Conservation (phyloP, 352 stramenopile genomes). For the Paralagenidium karlingii region DNA sequence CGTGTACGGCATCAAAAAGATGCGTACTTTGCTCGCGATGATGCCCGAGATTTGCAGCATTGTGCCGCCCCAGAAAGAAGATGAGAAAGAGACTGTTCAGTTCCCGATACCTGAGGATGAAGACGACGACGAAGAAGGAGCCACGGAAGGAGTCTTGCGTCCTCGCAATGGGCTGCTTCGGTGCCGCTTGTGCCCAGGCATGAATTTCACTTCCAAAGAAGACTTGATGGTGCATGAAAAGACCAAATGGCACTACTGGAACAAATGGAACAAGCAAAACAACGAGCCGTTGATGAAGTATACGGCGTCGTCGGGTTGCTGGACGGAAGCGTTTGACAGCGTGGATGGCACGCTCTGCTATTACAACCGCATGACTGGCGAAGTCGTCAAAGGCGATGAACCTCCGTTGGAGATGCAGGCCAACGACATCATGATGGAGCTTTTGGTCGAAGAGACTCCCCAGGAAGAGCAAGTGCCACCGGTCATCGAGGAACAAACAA, state of each 20-base stretch:
- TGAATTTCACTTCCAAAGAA: constrained; percentile 42
- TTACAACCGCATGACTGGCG: constrained; percentile 56
- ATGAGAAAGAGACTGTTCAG: constrained; percentile 49
- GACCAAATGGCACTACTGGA: constrained; percentile 78
- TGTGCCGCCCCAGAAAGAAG: constrained; percentile 25
- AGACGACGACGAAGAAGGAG: constrained; percentile 9
- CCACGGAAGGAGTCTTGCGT: constrained; percentile 11
- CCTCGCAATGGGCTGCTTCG: constrained; percentile 33
- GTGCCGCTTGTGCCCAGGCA: constrained; percentile 49
- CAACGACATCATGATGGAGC: constrained; percentile 51
- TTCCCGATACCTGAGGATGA: constrained; percentile 28
- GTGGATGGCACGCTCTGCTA: constrained; percentile 45
- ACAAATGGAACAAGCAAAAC: constrained; percentile 27
- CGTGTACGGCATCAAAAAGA: constrained; percentile 64
- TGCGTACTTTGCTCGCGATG: constrained; percentile 41
- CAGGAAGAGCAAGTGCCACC: too few relatives aligned
- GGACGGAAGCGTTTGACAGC: constrained; percentile 62
- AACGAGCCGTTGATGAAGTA: constrained; percentile 25
- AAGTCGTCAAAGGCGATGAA: constrained; percentile 31
- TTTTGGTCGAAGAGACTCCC: constrained; percentile 19
- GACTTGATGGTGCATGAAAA: constrained; percentile 50
- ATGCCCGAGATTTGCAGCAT: constrained; percentile 43
- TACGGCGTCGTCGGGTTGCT: constrained; percentile 49
- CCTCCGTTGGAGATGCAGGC: constrained; percentile 52
- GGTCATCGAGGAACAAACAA: too few relatives aligned